Evolutionary conservation across 805 yeast genomes (phyloP).

Genomic region (Naumovozyma castellii): DNA sequence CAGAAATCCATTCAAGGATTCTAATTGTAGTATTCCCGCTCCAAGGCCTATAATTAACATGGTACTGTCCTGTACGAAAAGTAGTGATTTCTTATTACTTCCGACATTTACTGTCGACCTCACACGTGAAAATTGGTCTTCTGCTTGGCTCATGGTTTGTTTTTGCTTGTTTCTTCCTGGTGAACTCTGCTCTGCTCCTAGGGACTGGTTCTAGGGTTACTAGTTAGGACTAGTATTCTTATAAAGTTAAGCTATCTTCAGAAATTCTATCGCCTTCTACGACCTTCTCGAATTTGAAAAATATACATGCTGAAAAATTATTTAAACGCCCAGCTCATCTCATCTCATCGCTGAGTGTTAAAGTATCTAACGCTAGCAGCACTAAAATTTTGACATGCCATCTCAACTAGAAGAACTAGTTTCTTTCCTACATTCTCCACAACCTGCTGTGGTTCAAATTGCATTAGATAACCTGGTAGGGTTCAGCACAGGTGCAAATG

Average conservation of each 20-base stretch:
- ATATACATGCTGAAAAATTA: slow-evolving; percentile 1
- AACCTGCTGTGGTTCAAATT: slow-evolving; percentile 68
- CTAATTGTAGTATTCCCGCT: slow-evolving; percentile 46
- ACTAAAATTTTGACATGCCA: no score
- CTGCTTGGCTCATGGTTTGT: neutral
- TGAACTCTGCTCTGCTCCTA: no score
- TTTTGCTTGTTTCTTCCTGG: no score
- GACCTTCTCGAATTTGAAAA: neutral
- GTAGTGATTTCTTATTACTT: slow-evolving; percentile 18
- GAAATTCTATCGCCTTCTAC: neutral
- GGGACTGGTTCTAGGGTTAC: no score
- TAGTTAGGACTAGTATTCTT: no score
- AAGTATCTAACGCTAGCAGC: no score
- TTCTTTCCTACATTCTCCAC: slow-evolving; percentile 70
- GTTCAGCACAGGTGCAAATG: slow-evolving; percentile 62
- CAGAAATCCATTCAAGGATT: slow-evolving; percentile 39
- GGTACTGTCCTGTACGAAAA: slow-evolving; percentile 36
- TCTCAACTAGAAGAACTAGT: slow-evolving; percentile 55
- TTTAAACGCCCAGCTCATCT: neutral
- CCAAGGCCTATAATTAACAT: slow-evolving; percentile 43
- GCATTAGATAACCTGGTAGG: slow-evolving; percentile 82
- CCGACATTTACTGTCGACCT: slow-evolving; percentile 13
- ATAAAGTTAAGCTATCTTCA: no score
- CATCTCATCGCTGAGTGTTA: slow-evolving; percentile 6
- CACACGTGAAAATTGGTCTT: slow-evolving; percentile 8